Conservation (phyloP, 2,329 filamentous ascomycete genomes). For the Colletotrichum higginsianum region DNA sequence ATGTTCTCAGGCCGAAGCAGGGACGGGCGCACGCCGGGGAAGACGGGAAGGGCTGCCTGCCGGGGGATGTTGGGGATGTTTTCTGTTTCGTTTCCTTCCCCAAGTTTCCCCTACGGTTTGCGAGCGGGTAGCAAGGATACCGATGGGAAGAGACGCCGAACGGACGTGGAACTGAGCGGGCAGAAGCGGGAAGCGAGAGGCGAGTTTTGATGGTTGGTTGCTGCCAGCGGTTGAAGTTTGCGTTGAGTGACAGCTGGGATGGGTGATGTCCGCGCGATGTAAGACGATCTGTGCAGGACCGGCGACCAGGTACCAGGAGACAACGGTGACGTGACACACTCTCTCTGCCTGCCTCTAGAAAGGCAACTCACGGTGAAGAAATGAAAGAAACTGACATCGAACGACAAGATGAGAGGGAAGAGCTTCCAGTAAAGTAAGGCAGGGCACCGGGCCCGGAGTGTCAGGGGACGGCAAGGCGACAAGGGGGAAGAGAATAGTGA, state of each 20-base stretch:
- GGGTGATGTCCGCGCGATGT: neutral
- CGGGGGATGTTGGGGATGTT: neutral
- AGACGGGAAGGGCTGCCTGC: conserved; percentile 30
- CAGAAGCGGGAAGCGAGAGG: neutral
- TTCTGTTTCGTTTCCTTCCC: conserved; percentile 37
- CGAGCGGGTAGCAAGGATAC: conserved; percentile 1
- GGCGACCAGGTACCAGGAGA: neutral
- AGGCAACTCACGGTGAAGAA: conserved; percentile 12
- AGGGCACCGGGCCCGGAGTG: too few relatives aligned
- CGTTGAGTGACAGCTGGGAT: neutral
- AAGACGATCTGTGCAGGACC: neutral
- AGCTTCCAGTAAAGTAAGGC: conserved; percentile 1
- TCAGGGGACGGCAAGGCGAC: neutral
- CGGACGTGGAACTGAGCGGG: conserved; percentile 16
- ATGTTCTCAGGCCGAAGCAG: conserved; percentile 24
- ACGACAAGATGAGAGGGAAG: conserved; percentile 1
- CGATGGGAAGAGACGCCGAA: conserved; percentile 1
- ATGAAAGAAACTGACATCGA: neutral
- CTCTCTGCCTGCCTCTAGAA: conserved; percentile 26
- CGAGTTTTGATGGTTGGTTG: conserved; percentile 9
- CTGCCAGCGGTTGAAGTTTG: conserved; percentile 6
- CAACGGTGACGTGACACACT: neutral
- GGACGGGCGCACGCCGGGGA: conserved; percentile 27
- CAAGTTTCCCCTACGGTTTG: conserved; percentile 9
- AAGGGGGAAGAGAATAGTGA: neutral